Percentiles rank a stretch among this genome's conserved stretches.
Conservation (phyloP, 805 yeast genomes). For the Spathaspora boniae region DNA sequence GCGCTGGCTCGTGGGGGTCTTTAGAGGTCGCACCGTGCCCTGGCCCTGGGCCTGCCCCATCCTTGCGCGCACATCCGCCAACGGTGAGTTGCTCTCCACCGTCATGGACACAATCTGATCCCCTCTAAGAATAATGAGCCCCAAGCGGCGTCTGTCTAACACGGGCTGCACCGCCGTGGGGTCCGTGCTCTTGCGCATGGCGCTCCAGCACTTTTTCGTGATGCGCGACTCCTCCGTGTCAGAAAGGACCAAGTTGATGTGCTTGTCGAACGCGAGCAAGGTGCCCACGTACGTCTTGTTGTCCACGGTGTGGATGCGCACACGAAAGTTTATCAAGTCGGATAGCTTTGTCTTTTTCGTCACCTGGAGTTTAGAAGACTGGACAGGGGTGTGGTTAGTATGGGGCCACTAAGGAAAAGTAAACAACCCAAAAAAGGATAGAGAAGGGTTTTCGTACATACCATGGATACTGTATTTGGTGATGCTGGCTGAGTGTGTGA, state of each 20-base stretch:
- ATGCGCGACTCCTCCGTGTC: slow-evolving; percentile 82
- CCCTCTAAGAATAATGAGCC: slow-evolving; percentile 82
- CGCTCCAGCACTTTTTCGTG: slow-evolving; percentile 54
- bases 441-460: slow-evolving; percentile 1
- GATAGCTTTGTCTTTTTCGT: slow-evolving; percentile 46
- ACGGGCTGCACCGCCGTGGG: slow-evolving; percentile 27
- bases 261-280: slow-evolving; percentile 83
- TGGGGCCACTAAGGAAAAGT: too few relatives aligned
- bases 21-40: slow-evolving; percentile 35
- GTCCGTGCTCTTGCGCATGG: slow-evolving; percentile 24
- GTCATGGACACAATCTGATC: slow-evolving; percentile 74
- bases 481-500: background rate
- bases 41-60: slow-evolving; percentile 15
- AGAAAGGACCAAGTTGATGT: slow-evolving; percentile 79
- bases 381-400: background rate
- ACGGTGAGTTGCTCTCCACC: slow-evolving; percentile 61
- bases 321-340: slow-evolving; percentile 68
- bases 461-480: too few relatives aligned
- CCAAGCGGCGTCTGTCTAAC: slow-evolving; percentile 67
- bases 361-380: slow-evolving; percentile 2
- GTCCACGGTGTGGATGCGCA: slow-evolving; percentile 74
- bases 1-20: slow-evolving; percentile 28
- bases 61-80: slow-evolving; percentile 31
- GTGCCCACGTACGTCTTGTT: slow-evolving; percentile 76
- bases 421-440: too few relatives aligned